Evolutionary conservation across 306 rosid species (phyloP).

Genomic region (Cicer pinnatifidum): DNA sequence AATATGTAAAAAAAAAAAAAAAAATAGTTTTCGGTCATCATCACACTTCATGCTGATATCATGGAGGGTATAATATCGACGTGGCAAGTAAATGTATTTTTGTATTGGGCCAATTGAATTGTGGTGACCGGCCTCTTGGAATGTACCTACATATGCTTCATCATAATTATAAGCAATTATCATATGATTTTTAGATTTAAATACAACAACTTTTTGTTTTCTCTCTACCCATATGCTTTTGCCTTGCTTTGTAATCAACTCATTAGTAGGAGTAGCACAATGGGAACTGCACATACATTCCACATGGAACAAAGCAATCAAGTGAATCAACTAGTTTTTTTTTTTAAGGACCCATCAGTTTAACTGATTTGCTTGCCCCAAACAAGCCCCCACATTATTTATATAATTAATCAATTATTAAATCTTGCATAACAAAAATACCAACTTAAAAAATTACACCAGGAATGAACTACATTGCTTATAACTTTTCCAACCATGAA

Average conservation of each 20-base stretch:
- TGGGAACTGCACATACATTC: constrained; percentile 50
- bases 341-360: constrained; percentile 23
- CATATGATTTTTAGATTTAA: constrained; percentile 40
- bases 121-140: constrained; percentile 53
- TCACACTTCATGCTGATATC: constrained; percentile 94
- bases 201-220: constrained; percentile 45
- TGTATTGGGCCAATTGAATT: constrained; percentile 56
- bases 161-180: constrained; percentile 53
- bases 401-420: constrained; percentile 51
- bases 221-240: constrained; percentile 48
- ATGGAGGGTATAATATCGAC: constrained; percentile 58
- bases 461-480: constrained; percentile 58
- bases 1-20: background rate
- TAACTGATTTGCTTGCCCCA: constrained; percentile 46
- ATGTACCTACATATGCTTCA: constrained; percentile 54
- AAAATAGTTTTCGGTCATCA: constrained; percentile 52
- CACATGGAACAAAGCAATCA: constrained; percentile 53
- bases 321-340: constrained; percentile 41
- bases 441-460: constrained; percentile 30
- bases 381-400: constrained; percentile 42
- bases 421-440: constrained; percentile 45
- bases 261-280: constrained; percentile 42
- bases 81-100: constrained; percentile 65
- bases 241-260: constrained; percentile 52
- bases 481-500: constrained; percentile 61